A percentile compares a stretch with the other conserved stretches of the same genome.
Conservation (phyloP, 1,284 basidiomycete genomes). For the Sporisorium iseilematis-ciliati region DNA sequence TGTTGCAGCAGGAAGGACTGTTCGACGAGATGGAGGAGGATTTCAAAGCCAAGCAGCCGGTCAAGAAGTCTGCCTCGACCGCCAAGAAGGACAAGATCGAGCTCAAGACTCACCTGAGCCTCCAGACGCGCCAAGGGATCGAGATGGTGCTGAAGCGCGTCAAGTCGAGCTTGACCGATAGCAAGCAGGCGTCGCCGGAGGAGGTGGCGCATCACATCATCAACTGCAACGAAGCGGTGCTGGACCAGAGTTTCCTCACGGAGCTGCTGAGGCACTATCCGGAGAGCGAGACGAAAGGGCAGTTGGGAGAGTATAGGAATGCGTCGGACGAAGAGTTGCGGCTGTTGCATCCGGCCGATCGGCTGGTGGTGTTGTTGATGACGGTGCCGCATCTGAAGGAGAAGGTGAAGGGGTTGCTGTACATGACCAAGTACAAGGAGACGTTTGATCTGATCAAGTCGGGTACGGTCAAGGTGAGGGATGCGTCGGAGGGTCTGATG, state of each 20-base stretch:
- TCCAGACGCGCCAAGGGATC: conserved; percentile 61
- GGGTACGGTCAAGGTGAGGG: conserved; percentile 57
- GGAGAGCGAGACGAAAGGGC: conserved; percentile 68
- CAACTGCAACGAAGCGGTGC: conserved; percentile 66
- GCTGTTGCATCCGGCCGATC: conserved; percentile 90
- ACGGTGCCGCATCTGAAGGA: conserved; percentile 92
- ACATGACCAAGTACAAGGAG: conserved; percentile 71
- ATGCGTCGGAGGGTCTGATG: conserved; percentile 63
- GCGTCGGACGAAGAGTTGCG: conserved; percentile 88
- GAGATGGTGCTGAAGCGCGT: conserved; percentile 55
- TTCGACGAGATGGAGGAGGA: conserved; percentile 98
- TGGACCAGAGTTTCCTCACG: conserved; percentile 67
- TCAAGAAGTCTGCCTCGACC: conserved; percentile 64
- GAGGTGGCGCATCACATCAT: conserved; percentile 69
- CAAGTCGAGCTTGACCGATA: conserved; percentile 47
- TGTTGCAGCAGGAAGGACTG: conserved; percentile 74
- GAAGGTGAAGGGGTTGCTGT: conserved; percentile 93
- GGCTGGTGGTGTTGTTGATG: conserved; percentile 95
- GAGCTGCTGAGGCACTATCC: conserved; percentile 68
- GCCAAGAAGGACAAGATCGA: conserved; percentile 70
- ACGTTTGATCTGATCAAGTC: conserved; percentile 60
- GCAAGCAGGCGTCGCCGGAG: conserved; percentile 67
- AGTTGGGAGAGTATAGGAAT: conserved; percentile 77
- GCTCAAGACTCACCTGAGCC: conserved; percentile 67
- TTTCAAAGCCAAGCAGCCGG: conserved; percentile 95